Evolutionary conservation across 768 basidiomycete species (phyloP).

Genomic region (Mycena indigotica): DNA sequence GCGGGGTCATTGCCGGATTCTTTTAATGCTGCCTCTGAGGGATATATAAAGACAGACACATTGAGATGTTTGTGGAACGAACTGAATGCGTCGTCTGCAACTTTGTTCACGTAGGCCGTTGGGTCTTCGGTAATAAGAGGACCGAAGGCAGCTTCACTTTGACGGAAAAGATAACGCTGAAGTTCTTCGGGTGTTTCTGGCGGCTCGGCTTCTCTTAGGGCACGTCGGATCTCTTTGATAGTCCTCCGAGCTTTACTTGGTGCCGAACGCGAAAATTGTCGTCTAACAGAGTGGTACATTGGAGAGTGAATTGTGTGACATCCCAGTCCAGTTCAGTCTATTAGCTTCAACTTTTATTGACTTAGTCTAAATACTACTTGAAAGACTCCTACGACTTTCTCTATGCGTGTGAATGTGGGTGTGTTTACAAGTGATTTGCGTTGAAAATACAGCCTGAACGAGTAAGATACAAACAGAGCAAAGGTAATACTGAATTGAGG

Average conservation of each 20-base stretch:
- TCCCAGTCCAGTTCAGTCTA: no score
- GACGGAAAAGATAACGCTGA: conserved; percentile 1
- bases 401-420: no score
- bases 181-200: conserved; percentile 6
- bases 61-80: background rate
- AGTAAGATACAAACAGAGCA: background rate
- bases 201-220: background rate
- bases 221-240: conserved; percentile 8
- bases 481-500: background rate
- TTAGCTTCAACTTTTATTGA: no score
- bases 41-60: background rate
- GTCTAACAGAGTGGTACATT: background rate
- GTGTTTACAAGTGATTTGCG: no score
- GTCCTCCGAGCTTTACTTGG: conserved; percentile 9
- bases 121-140: conserved; percentile 5
- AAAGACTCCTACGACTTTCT: no score
- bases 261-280: conserved; percentile 8
- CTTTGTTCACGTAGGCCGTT: conserved; percentile 7
- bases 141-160: conserved; percentile 18
- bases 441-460: background rate
- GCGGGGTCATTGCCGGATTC: conserved; percentile 17
- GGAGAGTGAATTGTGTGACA: background rate
- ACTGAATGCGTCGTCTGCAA: conserved; percentile 20
- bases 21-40: conserved; percentile 10
- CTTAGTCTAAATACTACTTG: no score